A percentile compares a stretch with the other conserved stretches of the same genome.
phyloP scores from a whole-genome alignment of 1,284 basidiomycete species.

The Marasmius sp. region DNA sequence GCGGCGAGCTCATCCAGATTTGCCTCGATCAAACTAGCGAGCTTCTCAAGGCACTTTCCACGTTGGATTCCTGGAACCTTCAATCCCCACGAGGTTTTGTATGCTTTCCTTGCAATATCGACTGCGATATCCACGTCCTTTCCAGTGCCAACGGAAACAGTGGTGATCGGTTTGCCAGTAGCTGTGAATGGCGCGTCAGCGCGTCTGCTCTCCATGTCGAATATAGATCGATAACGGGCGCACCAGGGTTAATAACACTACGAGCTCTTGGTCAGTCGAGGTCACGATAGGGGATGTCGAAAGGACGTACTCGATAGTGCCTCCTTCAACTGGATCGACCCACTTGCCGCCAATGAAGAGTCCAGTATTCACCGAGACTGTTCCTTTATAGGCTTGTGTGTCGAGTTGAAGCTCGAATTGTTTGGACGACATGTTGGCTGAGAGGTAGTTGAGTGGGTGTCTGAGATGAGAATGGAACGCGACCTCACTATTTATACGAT shows the following conservation, averaged over 20 bases:
- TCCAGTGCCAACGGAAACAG: not conserved
- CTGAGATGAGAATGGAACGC: too few species aligned
- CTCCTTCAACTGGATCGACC: not conserved
- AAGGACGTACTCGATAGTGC: not conserved
- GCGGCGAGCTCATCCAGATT: conserved; percentile 65
- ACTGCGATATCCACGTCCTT: conserved; percentile 6
- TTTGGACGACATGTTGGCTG: not conserved
- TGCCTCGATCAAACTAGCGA: conserved; percentile 70
- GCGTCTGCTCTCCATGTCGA: not conserved
- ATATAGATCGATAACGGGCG: too few species aligned
- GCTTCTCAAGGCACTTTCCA: conserved; percentile 55
- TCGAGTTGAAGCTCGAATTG: not conserved
- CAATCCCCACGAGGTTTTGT: conserved; percentile 62
- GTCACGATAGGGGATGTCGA: not conserved
- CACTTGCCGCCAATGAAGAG: not conserved
- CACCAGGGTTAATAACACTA: not conserved
- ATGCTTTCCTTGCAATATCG: conserved; percentile 36
- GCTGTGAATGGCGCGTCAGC: not conserved
- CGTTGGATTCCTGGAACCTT: conserved; percentile 54
- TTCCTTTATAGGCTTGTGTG: not conserved
- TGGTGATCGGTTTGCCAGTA: not conserved
- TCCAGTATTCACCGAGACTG: not conserved
- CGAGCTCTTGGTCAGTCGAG: not conserved
- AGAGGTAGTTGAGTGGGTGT: too few species aligned
- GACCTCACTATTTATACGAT: too few species aligned